These are phyloP conservation scores for Xylaria sp. DNA, from an alignment of 2,329 filamentous ascomycete species.

Conservation along the genomic window DNA sequence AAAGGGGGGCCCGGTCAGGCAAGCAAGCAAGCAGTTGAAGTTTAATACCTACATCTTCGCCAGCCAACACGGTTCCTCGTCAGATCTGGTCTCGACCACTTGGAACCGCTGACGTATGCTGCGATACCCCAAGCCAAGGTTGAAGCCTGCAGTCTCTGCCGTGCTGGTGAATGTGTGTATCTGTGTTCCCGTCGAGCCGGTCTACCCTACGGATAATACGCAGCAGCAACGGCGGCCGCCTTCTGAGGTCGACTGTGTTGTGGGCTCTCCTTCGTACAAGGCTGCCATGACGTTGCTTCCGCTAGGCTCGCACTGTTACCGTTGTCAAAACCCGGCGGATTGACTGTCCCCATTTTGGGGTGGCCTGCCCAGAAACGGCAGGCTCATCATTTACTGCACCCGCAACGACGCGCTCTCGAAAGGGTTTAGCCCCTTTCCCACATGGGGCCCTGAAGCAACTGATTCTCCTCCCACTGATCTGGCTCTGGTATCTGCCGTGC, in stretches of 20 bases:
- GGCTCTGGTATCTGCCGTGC: not conserved
- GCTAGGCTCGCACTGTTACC: too few species aligned
- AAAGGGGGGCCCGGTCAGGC: not conserved
- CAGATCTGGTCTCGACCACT: not conserved
- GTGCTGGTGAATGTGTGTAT: too few species aligned
- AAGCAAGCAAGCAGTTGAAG: not conserved
- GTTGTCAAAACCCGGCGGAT: not conserved
- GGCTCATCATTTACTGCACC: not conserved
- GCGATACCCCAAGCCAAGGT: too few species aligned
- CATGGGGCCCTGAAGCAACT: not conserved
- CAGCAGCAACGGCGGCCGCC: too few species aligned
- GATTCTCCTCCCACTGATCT: not conserved
- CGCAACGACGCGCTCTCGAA: not conserved
- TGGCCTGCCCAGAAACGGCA: not conserved
- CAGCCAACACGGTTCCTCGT: not conserved
- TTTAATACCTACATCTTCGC: not conserved
- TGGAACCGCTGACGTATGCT: too few species aligned
- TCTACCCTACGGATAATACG: too few species aligned
- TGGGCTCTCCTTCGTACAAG: too few species aligned
- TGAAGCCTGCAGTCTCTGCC: too few species aligned
- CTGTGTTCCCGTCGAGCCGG: too few species aligned
- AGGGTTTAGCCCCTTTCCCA: not conserved
- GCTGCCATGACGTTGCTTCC: too few species aligned
- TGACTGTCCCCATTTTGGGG: not conserved
- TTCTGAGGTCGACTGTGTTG: too few species aligned